Evolutionary conservation across 352 stramenopile genomes (phyloP), one percentile per base, ranked within the genome.

Genomic region (Globisporangium echinulatum): DNA sequence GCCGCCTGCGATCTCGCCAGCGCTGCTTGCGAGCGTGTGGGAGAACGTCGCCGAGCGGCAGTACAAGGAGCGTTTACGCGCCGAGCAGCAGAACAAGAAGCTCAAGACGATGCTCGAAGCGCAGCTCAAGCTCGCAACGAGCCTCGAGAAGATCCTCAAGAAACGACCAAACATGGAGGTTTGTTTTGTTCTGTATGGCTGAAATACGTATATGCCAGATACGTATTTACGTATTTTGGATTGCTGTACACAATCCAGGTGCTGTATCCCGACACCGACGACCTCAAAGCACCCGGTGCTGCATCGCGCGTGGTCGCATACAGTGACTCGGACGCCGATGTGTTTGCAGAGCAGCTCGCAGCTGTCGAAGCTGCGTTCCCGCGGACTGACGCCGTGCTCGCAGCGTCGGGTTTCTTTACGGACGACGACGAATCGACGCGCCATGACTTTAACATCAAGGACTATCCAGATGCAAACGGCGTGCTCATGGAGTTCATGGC

Each of bases 41-140:
- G 64, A 78, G 43, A 66, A 67, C 9, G 65, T 70, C 13, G 70
- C 64, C 9, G 53, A 61, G 36, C 59, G 53, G 19, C 65, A 78
- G 43, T 58, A 59, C 58, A 56, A 59, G n/a, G 46, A 67, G 49
- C 65, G 65, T 4, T 42, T 68, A 55, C 58, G 48, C 43, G 61
- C 69, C 10, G 63, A 77, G 49, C 49, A 60, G 10, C 59, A 75
- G 37, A 78, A 78, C 61, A 47, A 50, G 36, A 47, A 68, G 55
- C 58, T 78, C 11, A 66, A 64, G 53, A 56, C 59, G 56, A 58
- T 78, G 54, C 56, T 78, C 6, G 56, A 72, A 49, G 61, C 55
- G 1, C 65, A 81, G 40, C 52, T 69, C 14, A 67, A 71, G 42
- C 60, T 77, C 13, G 61, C 60, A 10, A 54, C 57, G 37, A 63